A percentile compares a stretch with the other conserved stretches of the same genome.
Evolutionary conservation across 331 rosid genomes (phyloP).

Genomic region (Quercus phellos): DNA sequence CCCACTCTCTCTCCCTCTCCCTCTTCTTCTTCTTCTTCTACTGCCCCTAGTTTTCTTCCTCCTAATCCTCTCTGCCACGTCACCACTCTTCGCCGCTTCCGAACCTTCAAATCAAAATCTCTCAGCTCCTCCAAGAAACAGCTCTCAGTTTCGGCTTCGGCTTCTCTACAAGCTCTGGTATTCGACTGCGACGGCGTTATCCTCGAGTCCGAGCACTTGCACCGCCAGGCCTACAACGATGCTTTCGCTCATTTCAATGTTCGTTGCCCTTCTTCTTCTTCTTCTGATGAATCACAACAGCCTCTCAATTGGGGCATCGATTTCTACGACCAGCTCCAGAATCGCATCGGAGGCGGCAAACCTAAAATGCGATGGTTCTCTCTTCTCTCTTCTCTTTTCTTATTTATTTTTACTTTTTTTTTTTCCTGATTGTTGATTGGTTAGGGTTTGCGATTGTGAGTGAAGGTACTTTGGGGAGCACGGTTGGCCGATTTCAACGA

Average conservation of each 20-base stretch:
- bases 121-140: conserved; percentile 26
- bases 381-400: conserved; percentile 5
- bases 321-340: conserved; percentile 82
- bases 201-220: conserved; percentile 91
- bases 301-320: conserved; percentile 69
- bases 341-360: conserved; percentile 86
- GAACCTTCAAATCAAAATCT: conserved; percentile 17
- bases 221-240: conserved; percentile 88
- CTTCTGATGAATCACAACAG: conserved; percentile 27
- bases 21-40: conserved; percentile 24
- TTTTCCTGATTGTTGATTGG: neutral
- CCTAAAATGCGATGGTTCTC: conserved; percentile 96
- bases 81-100: conserved; percentile 15
- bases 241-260: conserved; percentile 73
- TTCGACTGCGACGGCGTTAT: conserved; percentile 95
- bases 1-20: conserved; percentile 15
- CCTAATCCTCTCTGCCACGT: conserved; percentile 22
- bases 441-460: conserved; percentile 17
- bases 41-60: conserved; percentile 11
- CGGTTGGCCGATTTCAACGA: conserved; percentile 80
- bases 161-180: conserved; percentile 68
- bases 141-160: conserved; percentile 47
- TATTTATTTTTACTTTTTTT: neutral
- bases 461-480: conserved; percentile 80
- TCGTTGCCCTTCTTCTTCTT: conserved; percentile 47